Percentiles rank a stretch among this genome's conserved stretches.
phyloP scores from a whole-genome alignment of 495 filamentous ascomycete species.

The Beverwykella pulmonaria region DNA sequence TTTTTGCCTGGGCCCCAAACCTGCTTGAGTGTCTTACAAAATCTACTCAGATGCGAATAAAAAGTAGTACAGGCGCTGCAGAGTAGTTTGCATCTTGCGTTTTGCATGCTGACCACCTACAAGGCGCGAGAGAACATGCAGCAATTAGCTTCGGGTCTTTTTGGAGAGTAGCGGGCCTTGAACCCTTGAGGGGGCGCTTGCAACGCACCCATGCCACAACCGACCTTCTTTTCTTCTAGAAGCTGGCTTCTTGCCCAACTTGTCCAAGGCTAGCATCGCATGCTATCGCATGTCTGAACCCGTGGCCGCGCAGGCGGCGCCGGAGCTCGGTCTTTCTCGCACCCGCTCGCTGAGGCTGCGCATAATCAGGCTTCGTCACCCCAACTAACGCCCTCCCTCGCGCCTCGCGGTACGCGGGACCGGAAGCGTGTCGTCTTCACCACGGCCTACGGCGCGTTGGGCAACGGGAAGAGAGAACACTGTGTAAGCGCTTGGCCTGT shows the following conservation, averaged over 20 bases:
- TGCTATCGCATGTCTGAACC: not conserved
- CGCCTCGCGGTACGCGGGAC: not conserved
- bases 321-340: not conserved
- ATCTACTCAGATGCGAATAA: not conserved
- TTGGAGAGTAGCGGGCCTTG: not conserved
- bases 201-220: not conserved
- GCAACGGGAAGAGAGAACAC: constrained; percentile 1
- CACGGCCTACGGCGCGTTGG: not conserved
- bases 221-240: constrained; percentile 8
- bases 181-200: not conserved
- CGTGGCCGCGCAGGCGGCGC: not conserved
- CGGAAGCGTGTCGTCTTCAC: not conserved
- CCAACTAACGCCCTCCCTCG: not conserved
- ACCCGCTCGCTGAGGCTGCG: not conserved
- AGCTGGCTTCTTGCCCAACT: not conserved
- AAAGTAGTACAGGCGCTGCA: not conserved
- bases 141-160: constrained; percentile 25
- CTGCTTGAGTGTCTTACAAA: no score
- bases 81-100: constrained; percentile 10
- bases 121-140: not conserved
- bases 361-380: not conserved
- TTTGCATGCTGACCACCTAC: no score
- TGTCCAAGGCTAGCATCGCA: not conserved
- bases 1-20: no score
- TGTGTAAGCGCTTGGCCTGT: constrained; percentile 20